Percentiles rank a stretch among this genome's conserved stretches.
Evolutionary conservation across 495 filamentous ascomycete genomes (phyloP).

Genomic region (Penicillium flavigenum): DNA sequence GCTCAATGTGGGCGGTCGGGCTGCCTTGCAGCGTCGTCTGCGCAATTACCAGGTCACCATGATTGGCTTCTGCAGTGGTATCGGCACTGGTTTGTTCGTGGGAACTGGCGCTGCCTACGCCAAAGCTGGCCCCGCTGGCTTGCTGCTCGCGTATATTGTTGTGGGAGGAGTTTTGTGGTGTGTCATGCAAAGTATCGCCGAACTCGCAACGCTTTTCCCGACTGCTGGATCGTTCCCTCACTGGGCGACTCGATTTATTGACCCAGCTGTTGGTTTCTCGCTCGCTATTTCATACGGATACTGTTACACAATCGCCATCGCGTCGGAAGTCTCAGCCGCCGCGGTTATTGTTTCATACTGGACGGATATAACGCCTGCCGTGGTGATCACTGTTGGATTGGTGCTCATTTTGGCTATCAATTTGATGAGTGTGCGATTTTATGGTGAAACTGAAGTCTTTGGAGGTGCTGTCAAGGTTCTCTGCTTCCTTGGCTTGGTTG

Average conservation of each 20-base stretch:
- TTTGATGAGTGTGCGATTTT: constrained; percentile 65
- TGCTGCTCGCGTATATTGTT: constrained; percentile 68
- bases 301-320: constrained; percentile 59
- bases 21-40: constrained; percentile 37
- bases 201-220: constrained; percentile 73
- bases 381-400: constrained; percentile 70
- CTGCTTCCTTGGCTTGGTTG: constrained; percentile 67
- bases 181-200: constrained; percentile 59
- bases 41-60: constrained; percentile 42
- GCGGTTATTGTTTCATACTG: constrained; percentile 74
- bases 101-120: constrained; percentile 68
- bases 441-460: constrained; percentile 73
- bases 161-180: constrained; percentile 64
- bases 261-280: constrained; percentile 69
- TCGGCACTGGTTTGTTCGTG: constrained; percentile 76
- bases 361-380: constrained; percentile 51
- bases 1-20: constrained; percentile 41
- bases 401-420: constrained; percentile 65
- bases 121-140: constrained; percentile 63
- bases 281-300: constrained; percentile 57
- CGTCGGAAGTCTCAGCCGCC: constrained; percentile 69
- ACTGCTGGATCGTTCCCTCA: constrained; percentile 71
- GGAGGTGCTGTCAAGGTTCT: constrained; percentile 74
- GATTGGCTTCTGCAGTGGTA: constrained; percentile 43
- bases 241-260: constrained; percentile 70